Evolutionary conservation across 768 basidiomycete species (phyloP).

Genomic region (Grammothele lineata): DNA sequence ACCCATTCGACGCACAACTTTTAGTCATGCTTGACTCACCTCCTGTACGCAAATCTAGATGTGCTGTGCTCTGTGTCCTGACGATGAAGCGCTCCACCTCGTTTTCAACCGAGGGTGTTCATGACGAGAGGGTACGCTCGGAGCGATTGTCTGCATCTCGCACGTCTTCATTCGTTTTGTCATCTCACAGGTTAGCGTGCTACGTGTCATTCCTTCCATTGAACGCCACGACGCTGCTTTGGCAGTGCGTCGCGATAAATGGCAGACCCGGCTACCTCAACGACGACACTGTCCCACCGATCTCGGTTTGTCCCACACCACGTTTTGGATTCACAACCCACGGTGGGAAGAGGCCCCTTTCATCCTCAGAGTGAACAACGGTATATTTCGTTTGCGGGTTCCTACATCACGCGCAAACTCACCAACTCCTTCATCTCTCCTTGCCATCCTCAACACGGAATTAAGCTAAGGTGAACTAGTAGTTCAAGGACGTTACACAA

Average conservation of each 20-base stretch:
- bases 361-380: constrained; percentile 98
- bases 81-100: constrained; percentile 99
- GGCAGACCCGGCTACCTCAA: constrained; percentile 98
- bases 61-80: constrained; percentile 88
- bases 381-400: constrained; percentile 33
- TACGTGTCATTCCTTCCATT: constrained; percentile 86
- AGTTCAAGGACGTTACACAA: constrained; percentile 95
- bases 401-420: constrained; percentile 3
- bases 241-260: constrained; percentile 86
- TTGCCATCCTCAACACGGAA: constrained; percentile 87
- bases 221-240: constrained; percentile 77
- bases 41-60: constrained; percentile 45
- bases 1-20: neutral
- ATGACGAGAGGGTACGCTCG: constrained; percentile 86
- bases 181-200: constrained; percentile 80
- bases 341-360: constrained; percentile 99
- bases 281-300: constrained; percentile 90
- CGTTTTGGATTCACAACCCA: constrained; percentile 90
- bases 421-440: constrained; percentile 12
- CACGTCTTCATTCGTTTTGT: constrained; percentile 15
- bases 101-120: constrained; percentile 94
- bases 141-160: constrained; percentile 1
- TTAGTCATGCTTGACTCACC: no score
- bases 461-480: constrained; percentile 97
- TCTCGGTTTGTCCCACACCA: constrained; percentile 91